Base-by-base conservation (phyloP, 2,329 filamentous ascomycete genomes). In the Ceratocystis smalleyi region DNA sequence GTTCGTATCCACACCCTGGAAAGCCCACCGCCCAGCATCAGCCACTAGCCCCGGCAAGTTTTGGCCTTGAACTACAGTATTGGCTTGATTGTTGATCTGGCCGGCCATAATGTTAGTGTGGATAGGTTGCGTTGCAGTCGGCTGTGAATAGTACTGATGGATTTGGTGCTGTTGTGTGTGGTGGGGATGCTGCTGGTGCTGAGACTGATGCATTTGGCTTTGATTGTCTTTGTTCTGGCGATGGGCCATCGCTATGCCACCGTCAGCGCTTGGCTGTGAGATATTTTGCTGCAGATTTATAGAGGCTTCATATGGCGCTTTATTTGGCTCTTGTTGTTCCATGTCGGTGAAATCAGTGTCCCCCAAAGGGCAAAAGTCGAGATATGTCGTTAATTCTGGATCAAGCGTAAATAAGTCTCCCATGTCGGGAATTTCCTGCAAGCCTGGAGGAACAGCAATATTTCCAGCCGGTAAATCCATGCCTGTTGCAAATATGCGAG, bases 1-100 rank as follows among this genome's bases (percentile, higher is more conserved):
- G 1, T 71, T 71, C 12, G 72, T 73, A 62, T 77, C 75, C 2
- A 77, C 72, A 2, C 74, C 74, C 62, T 77, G 75, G 8, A 77
- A 71, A 1, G 73, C 72, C 75, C 75, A 77, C 27, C 76, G 70
- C 17, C 75, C 73, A 0, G 71, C 69, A 55, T 74, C 74, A 8
- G 69, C 70, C 3, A 70, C 70, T 17, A 73, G 67, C 19, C 71
- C 70, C 0, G 72, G 70, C 3, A 64, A 54, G n/a, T 49, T 22
- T 10, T 57, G 54, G 27, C 27, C 54, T 35, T 57, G 54, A 24
- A n/a, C 24, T n/a, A 35, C 7, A n/a, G 54, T 2, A 30, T 32
- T 57, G 2, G 22, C 54, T 57, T 30, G 27, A 30, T 17, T 8
- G 30, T 35, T 8, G 27, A 57, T 35, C 3, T 57, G 54, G n/a